Base-by-base conservation (phyloP, 305 asterid genomes). In the Euphrasia arctica region DNA sequence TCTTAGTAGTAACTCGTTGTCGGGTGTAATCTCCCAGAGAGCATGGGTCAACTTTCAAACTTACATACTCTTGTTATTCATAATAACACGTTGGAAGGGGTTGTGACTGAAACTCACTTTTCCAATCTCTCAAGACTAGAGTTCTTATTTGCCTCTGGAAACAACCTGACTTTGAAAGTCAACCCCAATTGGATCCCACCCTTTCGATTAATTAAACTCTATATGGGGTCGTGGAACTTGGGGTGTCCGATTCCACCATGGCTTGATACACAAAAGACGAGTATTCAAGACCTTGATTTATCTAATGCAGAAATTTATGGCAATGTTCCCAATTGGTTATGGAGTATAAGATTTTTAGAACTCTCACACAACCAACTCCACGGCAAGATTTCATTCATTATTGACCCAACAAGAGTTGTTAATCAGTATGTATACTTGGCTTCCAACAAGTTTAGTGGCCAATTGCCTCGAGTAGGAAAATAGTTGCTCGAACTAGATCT, bases 171-270 rank as follows among this genome's bases (percentile, higher is more conserved):
- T 2, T 18, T 79, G 64, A 13, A 68, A 5, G 70, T 79, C 1
- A 14, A 11, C 9, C 68, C 43, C 1, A 60, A 65, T 36, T 79
- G 79, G 84, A 52, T 51, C 51, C 75, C 81, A 3, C 66, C 69
- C 4, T 66, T 74, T 62, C 59, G 54, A 43, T 70, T 79, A 0
- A 0, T 0, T 0, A 0, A 0, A 0, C 65, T 79, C 12, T 5
- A 1, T 7, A 41, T 71, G 2, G 9, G 65, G 0, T 70, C 70
- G 13, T 73, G 81, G 79, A 60, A 68, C 18, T 58, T 79, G 62
- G 75, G 58, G 4, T 45, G n/a, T 27, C 65, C 0, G 14, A 1
- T 69, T 31, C 78, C 78, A 2, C 1, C 32, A n/a, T 81, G 87
- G 83, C 59, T 78, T 4, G 66, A 52, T 1, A 61, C 67, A 1